These are phyloP conservation scores for Teratosphaeria pseudoeucalypti DNA, from an alignment of 2,329 filamentous ascomycete species.

Conservation along the genomic window DNA sequence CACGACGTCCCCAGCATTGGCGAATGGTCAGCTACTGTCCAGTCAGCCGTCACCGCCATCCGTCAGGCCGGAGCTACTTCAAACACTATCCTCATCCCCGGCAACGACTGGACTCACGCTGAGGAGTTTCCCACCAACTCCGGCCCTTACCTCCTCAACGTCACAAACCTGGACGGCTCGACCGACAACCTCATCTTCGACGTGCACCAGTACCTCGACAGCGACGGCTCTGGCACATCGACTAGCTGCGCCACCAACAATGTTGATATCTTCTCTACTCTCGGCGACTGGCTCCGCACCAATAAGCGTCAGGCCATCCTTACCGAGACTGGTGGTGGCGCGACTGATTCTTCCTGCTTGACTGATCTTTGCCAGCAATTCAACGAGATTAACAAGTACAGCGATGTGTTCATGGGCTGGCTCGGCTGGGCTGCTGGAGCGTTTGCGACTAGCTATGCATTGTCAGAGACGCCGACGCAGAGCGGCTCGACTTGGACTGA, in stretches of 20 bases:
- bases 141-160: conserved; percentile 14
- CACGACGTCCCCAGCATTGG: conserved; percentile 31
- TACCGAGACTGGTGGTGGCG: conserved; percentile 33
- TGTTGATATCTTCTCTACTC: conserved; percentile 20
- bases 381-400: conserved; percentile 18
- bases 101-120: conserved; percentile 39
- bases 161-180: conserved; percentile 20
- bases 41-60: conserved; percentile 55
- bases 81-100: conserved; percentile 56
- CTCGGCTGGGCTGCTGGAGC: conserved; percentile 24
- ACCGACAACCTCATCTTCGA: conserved; percentile 27
- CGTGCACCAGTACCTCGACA: conserved; percentile 31
- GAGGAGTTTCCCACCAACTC: conserved; percentile 17
- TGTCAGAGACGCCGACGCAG: conserved; percentile 19
- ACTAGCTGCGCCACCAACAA: conserved; percentile 17
- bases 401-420: conserved; percentile 25
- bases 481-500: conserved; percentile 10
- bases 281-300: conserved; percentile 25
- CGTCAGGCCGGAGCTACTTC: conserved; percentile 51
- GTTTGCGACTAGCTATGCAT: conserved; percentile 19
- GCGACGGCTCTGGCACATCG: conserved; percentile 29
- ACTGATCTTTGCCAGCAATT: conserved; percentile 5
- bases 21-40: conserved; percentile 50
- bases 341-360: conserved; percentile 24
- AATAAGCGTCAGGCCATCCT: conserved; percentile 31